Evolutionary conservation across 257 asterid species (phyloP).

Genomic region (Scutellaria baicalensis): DNA sequence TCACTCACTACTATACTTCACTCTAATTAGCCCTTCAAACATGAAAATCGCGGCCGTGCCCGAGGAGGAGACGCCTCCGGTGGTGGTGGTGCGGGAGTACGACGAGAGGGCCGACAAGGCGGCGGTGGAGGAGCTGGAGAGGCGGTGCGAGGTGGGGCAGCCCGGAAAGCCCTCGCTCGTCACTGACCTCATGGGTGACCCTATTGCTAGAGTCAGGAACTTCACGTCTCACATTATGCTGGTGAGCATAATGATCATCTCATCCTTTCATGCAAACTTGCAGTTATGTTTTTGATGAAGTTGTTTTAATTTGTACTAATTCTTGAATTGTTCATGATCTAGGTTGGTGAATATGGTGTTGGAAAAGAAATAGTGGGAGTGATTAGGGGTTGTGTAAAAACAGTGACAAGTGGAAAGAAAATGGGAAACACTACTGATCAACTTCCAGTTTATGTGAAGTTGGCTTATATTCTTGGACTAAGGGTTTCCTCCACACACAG

Average conservation of each 20-base stretch:
- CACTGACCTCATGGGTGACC: constrained; percentile 84
- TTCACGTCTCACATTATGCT: constrained; percentile 57
- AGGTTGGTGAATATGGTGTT: constrained; percentile 61
- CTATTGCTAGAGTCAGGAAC: constrained; percentile 59
- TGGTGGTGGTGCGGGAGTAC: constrained; percentile 56
- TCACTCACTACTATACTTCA: too few species aligned
- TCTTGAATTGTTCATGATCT: background rate
- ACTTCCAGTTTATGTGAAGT: constrained; percentile 39
- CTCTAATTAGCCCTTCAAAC: background rate
- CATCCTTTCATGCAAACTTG: too few species aligned
- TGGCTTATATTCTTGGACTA: constrained; percentile 72
- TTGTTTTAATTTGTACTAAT: background rate
- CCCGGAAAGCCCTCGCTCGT: constrained; percentile 59
- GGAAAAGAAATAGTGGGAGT: constrained; percentile 58
- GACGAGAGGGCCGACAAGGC: constrained; percentile 45
- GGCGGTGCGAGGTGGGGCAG: constrained; percentile 61
- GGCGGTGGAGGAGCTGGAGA: constrained; percentile 75
- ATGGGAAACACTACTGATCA: constrained; percentile 12
- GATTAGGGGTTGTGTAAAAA: constrained; percentile 63
- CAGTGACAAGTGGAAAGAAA: constrained; percentile 48
- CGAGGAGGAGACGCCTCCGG: background rate
- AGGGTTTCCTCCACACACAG: constrained; percentile 78
- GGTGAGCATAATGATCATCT: too few species aligned
- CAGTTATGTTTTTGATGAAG: too few species aligned
- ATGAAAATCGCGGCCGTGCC: constrained; percentile 47